phyloP scores from a whole-genome alignment of 768 basidiomycete genomes.

The Pleurotus tuoliensis region DNA sequence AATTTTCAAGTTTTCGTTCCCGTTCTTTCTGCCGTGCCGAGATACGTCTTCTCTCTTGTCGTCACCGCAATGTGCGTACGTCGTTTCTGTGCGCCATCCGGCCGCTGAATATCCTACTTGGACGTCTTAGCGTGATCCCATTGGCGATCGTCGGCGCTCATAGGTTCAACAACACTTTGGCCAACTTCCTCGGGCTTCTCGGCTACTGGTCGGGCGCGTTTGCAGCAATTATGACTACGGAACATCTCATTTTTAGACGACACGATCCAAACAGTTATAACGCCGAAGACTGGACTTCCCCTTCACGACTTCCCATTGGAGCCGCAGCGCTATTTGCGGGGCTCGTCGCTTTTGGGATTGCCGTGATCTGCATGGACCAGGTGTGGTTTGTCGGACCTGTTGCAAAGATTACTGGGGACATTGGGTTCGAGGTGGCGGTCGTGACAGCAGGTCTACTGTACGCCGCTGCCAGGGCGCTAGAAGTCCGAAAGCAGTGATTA shows the following conservation, averaged over 20 bases:
- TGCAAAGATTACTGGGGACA: constrained; percentile 64
- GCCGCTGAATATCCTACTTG: not conserved
- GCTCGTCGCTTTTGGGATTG: constrained; percentile 49
- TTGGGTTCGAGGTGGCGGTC: constrained; percentile 79
- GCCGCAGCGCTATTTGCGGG: constrained; percentile 58
- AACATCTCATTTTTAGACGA: constrained; percentile 66
- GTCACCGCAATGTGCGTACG: constrained; percentile 62
- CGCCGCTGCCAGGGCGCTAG: constrained; percentile 48
- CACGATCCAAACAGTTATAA: constrained; percentile 53
- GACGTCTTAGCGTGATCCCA: constrained; percentile 53
- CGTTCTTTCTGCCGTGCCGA: constrained; percentile 52
- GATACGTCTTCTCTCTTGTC: constrained; percentile 74
- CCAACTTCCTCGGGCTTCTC: constrained; percentile 72
- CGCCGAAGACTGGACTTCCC: constrained; percentile 50
- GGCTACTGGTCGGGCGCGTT: constrained; percentile 69
- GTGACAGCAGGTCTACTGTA: constrained; percentile 51
- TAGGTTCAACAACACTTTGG: constrained; percentile 64
- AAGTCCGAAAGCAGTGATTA: constrained; percentile 28
- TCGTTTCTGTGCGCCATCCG: not conserved
- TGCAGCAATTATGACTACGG: constrained; percentile 56
- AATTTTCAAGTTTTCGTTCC: constrained; percentile 71
- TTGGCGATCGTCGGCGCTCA: constrained; percentile 73
- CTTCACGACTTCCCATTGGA: constrained; percentile 58
- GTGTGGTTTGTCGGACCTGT: constrained; percentile 78
- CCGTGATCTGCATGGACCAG: constrained; percentile 70